These are phyloP conservation scores for Xylariaceae sp. DNA, from an alignment of 2,329 filamentous ascomycete genomes.

Conservation along the genomic window DNA sequence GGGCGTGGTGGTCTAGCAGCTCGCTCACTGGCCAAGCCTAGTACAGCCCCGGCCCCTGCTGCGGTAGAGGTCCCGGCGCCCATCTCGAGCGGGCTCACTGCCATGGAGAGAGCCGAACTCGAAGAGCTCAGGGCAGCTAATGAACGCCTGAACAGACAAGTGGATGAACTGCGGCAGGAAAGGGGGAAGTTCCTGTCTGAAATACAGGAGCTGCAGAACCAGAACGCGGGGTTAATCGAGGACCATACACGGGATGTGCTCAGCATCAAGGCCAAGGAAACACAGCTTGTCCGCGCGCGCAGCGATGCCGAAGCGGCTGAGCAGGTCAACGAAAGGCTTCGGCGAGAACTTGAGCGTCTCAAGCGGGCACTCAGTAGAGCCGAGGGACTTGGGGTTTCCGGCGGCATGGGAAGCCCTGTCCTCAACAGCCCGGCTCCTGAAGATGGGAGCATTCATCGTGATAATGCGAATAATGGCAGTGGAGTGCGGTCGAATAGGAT, in stretches of 20 bases:
- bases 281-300: constrained; percentile 85
- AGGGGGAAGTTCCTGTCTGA: constrained; percentile 77
- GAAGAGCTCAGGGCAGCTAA: constrained; percentile 82
- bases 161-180: constrained; percentile 78
- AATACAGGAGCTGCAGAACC: constrained; percentile 90
- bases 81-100: constrained; percentile 60
- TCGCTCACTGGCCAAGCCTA: constrained; percentile 75
- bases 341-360: constrained; percentile 84
- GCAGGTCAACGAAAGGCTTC: constrained; percentile 74
- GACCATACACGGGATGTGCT: constrained; percentile 93
- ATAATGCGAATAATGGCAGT: constrained; percentile 38
- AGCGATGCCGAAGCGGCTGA: constrained; percentile 87
- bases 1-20: constrained; percentile 80
- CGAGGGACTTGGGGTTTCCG: constrained; percentile 41
- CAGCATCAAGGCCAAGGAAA: constrained; percentile 97
- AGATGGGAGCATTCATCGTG: constrained; percentile 56
- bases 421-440: constrained; percentile 51
- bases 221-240: constrained; percentile 94
- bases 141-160: constrained; percentile 67
- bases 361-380: constrained; percentile 75
- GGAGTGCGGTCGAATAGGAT: constrained; percentile 44
- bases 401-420: constrained; percentile 37
- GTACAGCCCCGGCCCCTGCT: constrained; percentile 43
- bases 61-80: constrained; percentile 51
- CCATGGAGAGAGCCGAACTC: constrained; percentile 85